phyloP scores from a whole-genome alignment of 2,329 filamentous ascomycete genomes.

The Diaporthe sp. region DNA sequence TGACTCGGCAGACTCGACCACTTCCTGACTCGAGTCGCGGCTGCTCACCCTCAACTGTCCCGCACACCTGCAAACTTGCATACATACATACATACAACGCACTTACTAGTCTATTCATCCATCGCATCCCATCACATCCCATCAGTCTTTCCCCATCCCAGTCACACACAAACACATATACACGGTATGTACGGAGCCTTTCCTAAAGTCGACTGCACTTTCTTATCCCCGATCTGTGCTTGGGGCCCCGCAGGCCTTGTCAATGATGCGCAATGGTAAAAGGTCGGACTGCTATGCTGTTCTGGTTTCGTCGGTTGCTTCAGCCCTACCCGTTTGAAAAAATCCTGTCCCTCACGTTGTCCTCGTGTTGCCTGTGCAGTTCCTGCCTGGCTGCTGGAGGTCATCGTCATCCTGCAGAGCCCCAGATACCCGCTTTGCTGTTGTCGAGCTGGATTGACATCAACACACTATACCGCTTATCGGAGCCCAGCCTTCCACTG shows the following conservation, averaged over 20 bases:
- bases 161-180: not conserved
- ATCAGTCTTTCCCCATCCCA: not conserved
- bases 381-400: conserved; percentile 30
- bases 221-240: not conserved
- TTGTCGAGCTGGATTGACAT: conserved; percentile 37
- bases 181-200: conserved; percentile 20
- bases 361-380: conserved; percentile 20
- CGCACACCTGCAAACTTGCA: conserved; percentile 4
- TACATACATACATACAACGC: conserved; percentile 20
- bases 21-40: conserved; percentile 24
- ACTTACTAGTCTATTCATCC: conserved; percentile 20
- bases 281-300: conserved; percentile 58
- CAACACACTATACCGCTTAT: conserved; percentile 57
- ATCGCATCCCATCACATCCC: not conserved
- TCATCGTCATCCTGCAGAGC: conserved; percentile 40
- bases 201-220: conserved; percentile 26
- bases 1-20: conserved; percentile 22
- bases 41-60: conserved; percentile 4
- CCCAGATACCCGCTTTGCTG: conserved; percentile 41
- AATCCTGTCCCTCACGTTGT: conserved; percentile 43
- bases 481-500: conserved; percentile 65
- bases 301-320: conserved; percentile 54
- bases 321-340: conserved; percentile 35
- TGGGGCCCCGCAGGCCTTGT: conserved; percentile 45
- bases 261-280: conserved; percentile 64